Base-by-base conservation (phyloP, 352 stramenopile genomes). In the Thalassiosira mediterranea region DNA sequence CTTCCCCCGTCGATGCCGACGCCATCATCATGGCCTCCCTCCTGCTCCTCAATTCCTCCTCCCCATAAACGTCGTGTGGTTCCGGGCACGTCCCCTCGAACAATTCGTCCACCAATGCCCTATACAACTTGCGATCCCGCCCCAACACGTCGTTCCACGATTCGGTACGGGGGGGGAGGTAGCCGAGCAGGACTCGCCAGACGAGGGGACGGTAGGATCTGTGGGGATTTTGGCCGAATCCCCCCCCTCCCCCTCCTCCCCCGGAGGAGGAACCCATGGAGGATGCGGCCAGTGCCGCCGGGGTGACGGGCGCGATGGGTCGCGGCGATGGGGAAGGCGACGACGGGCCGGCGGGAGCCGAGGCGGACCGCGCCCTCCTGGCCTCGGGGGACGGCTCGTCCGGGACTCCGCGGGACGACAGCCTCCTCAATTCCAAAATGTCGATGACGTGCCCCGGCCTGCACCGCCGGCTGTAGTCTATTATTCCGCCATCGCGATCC, bases 131-230 rank as follows among this genome's bases (percentile, higher is more conserved):
- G 21, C 87, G 67, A 76, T 90, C 64, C 1, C 71, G n/a, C 3
- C 40, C 47, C n/a, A 91, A 51, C 32, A 66, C 28, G 17, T 61
- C 28, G 28, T 81, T 63, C 87, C 87, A 92, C 29, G 81, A 17
- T 13, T 42, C 29, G 1, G 66, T 82, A 15, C 78, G 58, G 13
- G 72, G 58, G 5, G 84, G 81, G 10, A 92, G 46, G 48, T 87
- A 87, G 29, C 84, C 83, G 40, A 91, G 52, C 4, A 92, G 37
- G 2, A 91, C 66, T 49, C 87, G 47, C 87, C 87, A 92, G 7
- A 78, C 76, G 0, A 92, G 40, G 11, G 60, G 74, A n/a, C 86
- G 81, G 47, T 79, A 73, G 11, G 74, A 83, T 37, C 60, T 15
- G 38, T 71, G 71, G 0, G 62, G 56, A 61, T 72, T 67, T n/a